Evolutionary conservation across 2,329 filamentous ascomycete species (phyloP), one percentile per base, ranked within the genome.

Genomic region (Tolypocladium amazonense): DNA sequence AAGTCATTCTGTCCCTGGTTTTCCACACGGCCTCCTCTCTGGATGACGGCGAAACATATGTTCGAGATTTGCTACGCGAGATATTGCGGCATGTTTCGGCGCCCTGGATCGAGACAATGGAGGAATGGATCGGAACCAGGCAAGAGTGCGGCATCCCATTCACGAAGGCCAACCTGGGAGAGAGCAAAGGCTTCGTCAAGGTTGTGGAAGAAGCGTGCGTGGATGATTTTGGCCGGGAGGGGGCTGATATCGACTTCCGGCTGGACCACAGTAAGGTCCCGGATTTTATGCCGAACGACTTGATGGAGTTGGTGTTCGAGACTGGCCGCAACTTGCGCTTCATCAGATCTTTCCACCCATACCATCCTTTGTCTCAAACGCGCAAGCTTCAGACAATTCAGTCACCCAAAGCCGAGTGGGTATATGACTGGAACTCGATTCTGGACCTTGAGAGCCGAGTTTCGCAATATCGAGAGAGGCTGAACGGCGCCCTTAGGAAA

Each of bases 251-350:
- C 1, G 84, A 88, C 62, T 89, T 84, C 64, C 73, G 83, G 7
- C 79, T 92, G 38, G 84, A 88, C 61, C 77, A 79, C 27, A 76
- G 81, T 35, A 82, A 83, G 62, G 85, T 94, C 74, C 90, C 90
- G 0, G 77, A 79, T 2, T 94, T 94, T 65, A 79, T 95, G 53
- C 81, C 86, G 0, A 71, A 77, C 6, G 89, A 94, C 60, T 82
- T 92, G 64, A 86, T 85, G 3, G 80, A 82, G 57, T 76, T 80
- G 6, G 84, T 94, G n/a, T 92, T 93, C 64, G 90, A 95, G 69
- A 88, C 87, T 4, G 91, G 90, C 4, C 84, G 82, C 66, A 93
- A 88, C 69, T 73, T 96, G 56, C 83, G 88, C 9, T 85, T 94
- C 58, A 77, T 96, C 56, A 83, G 85, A 65, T 76, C 78, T 27